Percentiles rank a stretch among this genome's conserved stretches.
Conservation (phyloP, 2,329 filamentous ascomycete genomes). For the Emericellopsis cladophorae region DNA sequence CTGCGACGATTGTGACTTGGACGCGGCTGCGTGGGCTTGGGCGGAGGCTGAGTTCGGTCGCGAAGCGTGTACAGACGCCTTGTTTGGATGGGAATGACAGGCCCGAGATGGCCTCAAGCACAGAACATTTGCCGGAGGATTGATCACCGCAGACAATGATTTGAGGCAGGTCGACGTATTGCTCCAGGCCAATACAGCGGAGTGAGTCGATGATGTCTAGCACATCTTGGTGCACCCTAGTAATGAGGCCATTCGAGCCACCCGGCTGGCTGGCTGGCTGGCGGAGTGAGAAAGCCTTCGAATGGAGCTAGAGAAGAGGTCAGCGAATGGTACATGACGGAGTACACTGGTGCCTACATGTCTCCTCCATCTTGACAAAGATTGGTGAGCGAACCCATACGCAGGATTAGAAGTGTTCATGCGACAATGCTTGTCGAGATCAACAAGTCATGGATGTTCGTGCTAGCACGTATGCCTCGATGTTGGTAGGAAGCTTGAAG, state of each 20-base stretch:
- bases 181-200: constrained; percentile 20
- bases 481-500: too few relatives aligned
- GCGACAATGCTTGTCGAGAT: too few relatives aligned
- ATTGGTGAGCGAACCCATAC: too few relatives aligned
- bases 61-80: constrained; percentile 48
- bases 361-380: too few relatives aligned
- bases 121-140: constrained; percentile 51
- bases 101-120: constrained; percentile 51
- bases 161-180: constrained; percentile 27
- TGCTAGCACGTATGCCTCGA: too few relatives aligned
- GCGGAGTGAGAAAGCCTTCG: too few relatives aligned
- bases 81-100: constrained; percentile 46
- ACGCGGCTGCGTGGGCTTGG: constrained; percentile 20
- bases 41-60: constrained; percentile 48
- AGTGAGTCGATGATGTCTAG: constrained; percentile 26
- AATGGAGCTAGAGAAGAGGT: too few relatives aligned
- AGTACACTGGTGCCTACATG: too few relatives aligned
- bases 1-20: constrained; percentile 17
- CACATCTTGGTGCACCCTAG: constrained; percentile 13
- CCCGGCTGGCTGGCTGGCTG: too few relatives aligned
- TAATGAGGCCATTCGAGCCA: neutral
- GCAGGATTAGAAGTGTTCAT: too few relatives aligned
- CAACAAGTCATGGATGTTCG: too few relatives aligned
- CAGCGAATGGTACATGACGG: too few relatives aligned
- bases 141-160: constrained; percentile 50